Evolutionary conservation across 371 early-diverging fungal species (phyloP).

Genomic region (Rhizopus arrhizus): DNA sequence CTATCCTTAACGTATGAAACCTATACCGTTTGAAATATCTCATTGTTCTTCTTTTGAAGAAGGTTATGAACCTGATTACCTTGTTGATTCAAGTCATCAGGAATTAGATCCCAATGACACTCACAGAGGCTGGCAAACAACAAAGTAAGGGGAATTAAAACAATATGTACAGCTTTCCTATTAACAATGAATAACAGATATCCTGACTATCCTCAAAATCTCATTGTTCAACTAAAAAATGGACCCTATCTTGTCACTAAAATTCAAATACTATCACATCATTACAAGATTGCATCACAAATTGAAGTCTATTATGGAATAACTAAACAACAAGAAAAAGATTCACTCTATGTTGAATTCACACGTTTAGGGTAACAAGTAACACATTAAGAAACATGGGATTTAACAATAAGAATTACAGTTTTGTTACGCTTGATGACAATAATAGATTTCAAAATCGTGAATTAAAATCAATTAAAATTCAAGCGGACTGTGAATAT

Average conservation of each 20-base stretch:
- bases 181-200: constrained; percentile 25
- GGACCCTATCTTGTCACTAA: constrained; percentile 66
- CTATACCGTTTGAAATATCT: constrained; percentile 25
- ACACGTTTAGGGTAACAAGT: constrained; percentile 38
- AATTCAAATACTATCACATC: constrained; percentile 76
- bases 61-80: constrained; percentile 36
- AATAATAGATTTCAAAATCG: constrained; percentile 50
- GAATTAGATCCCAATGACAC: constrained; percentile 21
- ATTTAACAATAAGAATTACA: constrained; percentile 1
- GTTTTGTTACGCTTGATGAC: constrained; percentile 42
- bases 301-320: constrained; percentile 70
- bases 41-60: constrained; percentile 43
- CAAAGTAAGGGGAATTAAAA: constrained; percentile 20
- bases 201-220: constrained; percentile 71
- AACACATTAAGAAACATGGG: too few relatives aligned
- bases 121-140: constrained; percentile 50
- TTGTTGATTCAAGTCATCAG: constrained; percentile 30
- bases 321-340: constrained; percentile 32
- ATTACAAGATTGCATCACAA: constrained; percentile 78
- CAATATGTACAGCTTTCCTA: too few relatives aligned
- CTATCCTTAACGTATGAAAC: constrained; percentile 1
- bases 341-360: constrained; percentile 37
- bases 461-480: constrained; percentile 76
- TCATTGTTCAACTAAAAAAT: constrained; percentile 62
- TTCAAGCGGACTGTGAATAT: constrained; percentile 72